A percentile compares a stretch with the other conserved stretches of the same genome.
phyloP scores from a whole-genome alignment of 768 basidiomycete genomes.

The Podaxis sp. region DNA sequence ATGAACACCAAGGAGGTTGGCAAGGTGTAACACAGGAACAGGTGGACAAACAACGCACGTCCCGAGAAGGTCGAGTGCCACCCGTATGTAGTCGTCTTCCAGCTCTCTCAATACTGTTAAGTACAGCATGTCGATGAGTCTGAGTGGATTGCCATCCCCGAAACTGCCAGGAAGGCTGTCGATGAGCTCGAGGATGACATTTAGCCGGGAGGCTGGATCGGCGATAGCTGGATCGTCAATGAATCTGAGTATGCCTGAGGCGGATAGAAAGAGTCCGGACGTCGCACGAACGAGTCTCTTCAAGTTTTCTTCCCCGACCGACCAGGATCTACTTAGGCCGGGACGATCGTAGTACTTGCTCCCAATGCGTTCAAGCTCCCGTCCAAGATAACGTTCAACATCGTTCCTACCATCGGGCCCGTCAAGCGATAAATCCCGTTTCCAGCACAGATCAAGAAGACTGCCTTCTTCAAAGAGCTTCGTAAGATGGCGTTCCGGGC shows the following conservation, averaged over 20 bases:
- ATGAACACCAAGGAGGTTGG: background rate
- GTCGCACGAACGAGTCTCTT: constrained; percentile 4
- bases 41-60: background rate
- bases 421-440: background rate
- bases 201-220: background rate
- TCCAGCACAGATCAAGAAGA: background rate
- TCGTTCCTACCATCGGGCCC: background rate
- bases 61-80: background rate
- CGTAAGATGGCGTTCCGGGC: constrained; percentile 12
- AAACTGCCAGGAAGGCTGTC: background rate
- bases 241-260: constrained; percentile 9
- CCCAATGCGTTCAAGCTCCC: background rate
- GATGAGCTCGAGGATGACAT: background rate
- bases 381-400: background rate
- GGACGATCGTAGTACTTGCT: background rate
- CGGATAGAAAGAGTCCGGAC: constrained; percentile 15
- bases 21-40: background rate
- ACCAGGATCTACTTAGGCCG: background rate
- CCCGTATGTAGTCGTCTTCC: background rate
- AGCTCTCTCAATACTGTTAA: background rate
- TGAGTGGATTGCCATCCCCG: background rate
- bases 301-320: background rate
- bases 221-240: constrained; percentile 12
- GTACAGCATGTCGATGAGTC: background rate
- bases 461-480: background rate